Percentiles rank a stretch among this genome's conserved stretches.
These are phyloP conservation scores for Trebouxia sp. DNA, from an alignment of 139 green algal genomes.

Conservation along the genomic window DNA sequence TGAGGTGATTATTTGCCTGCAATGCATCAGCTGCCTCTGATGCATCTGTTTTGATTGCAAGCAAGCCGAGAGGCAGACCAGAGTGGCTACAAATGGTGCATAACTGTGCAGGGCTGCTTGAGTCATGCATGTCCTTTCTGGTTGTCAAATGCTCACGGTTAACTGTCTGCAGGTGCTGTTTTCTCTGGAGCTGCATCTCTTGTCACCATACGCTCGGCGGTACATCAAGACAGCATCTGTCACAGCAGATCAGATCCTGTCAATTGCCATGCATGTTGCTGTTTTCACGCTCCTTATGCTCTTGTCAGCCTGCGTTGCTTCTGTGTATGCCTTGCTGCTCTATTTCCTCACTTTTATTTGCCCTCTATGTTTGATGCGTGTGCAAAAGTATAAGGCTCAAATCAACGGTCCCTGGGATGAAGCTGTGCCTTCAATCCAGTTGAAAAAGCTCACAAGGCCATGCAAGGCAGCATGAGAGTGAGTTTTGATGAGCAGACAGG, in stretches of 20 bases:
- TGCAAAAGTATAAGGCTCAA: slow-evolving; percentile 89
- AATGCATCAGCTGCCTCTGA: no score
- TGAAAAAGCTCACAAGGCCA: background rate
- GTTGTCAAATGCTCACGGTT: no score
- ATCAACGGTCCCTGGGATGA: slow-evolving; percentile 92
- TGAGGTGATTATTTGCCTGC: no score
- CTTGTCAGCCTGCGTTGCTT: background rate
- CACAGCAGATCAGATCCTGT: background rate
- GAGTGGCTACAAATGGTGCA: no score
- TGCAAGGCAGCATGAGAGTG: no score
- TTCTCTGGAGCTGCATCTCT: slow-evolving; percentile 76
- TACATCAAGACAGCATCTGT: slow-evolving; percentile 46
- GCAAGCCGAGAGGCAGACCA: no score
- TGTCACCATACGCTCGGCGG: slow-evolving; percentile 75
- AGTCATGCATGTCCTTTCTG: no score
- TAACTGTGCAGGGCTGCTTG: no score
- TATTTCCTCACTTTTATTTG: slow-evolving; percentile 66
- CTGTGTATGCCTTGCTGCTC: slow-evolving; percentile 28
- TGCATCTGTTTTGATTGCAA: no score
- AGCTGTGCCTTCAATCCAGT: slow-evolving; percentile 55
- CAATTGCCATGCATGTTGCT: background rate
- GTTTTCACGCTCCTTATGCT: background rate
- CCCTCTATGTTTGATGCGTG: slow-evolving; percentile 79
- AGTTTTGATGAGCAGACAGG: no score
- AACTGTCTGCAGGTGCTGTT: slow-evolving; percentile 78